Percentiles rank a stretch among this genome's conserved stretches.
These are phyloP conservation scores for Fusarium lyarnte DNA, from an alignment of 2,329 filamentous ascomycete species.

Conservation along the genomic window DNA sequence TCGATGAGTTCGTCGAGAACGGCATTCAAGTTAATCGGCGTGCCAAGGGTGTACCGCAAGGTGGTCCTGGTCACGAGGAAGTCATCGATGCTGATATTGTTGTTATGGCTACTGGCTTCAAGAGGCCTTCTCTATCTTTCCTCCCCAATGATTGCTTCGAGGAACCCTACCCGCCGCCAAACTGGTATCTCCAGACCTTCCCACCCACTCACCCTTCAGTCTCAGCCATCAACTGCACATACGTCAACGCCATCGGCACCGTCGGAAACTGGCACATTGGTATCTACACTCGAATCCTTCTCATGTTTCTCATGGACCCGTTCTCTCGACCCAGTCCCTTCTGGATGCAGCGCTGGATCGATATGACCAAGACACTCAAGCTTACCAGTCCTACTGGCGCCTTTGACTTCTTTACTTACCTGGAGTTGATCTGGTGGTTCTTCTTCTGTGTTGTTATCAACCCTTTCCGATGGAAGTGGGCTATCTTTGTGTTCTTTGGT, in stretches of 20 bases:
- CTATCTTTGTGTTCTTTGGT: conserved; percentile 82
- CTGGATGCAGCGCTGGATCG: conserved; percentile 88
- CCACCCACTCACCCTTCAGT: conserved; percentile 78
- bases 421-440: conserved; percentile 88
- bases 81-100: conserved; percentile 77
- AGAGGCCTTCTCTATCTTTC: conserved; percentile 77
- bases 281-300: conserved; percentile 84
- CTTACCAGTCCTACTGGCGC: conserved; percentile 74
- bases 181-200: conserved; percentile 91
- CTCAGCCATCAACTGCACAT: conserved; percentile 85
- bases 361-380: conserved; percentile 81
- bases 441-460: conserved; percentile 81
- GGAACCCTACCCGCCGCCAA: conserved; percentile 79
- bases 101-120: conserved; percentile 85
- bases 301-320: conserved; percentile 87
- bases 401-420: conserved; percentile 91
- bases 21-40: conserved; percentile 79
- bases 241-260: conserved; percentile 84
- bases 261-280: conserved; percentile 84
- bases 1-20: conserved; percentile 69
- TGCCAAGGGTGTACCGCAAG: conserved; percentile 75
- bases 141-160: conserved; percentile 77
- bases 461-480: conserved; percentile 93
- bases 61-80: conserved; percentile 75
- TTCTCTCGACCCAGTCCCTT: conserved; percentile 74